Base-by-base conservation (phyloP, 306 rosid genomes). In the Cicer bijugum region DNA sequence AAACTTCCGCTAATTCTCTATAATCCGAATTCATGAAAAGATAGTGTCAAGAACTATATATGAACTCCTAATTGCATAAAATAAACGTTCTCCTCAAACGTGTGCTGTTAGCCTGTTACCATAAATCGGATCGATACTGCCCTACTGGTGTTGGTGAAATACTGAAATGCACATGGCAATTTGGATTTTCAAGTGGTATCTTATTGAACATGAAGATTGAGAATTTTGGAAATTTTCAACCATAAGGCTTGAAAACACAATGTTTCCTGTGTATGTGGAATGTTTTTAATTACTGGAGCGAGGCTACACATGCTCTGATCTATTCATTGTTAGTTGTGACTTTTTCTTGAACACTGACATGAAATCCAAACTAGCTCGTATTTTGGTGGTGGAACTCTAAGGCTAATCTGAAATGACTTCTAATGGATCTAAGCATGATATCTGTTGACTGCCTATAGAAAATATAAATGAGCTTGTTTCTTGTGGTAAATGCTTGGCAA, bases 151-250 rank as follows among this genome's bases (percentile, higher is more conserved):
- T 53, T 60, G 16, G 57, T 79, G 51, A 71, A 75, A 60, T 52
- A 11, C 65, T 79, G 23, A 59, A 75, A 68, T 51, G 9, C 39
- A 6, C 45, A 16, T 20, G 20, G 17, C n/a, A 48, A 53, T 65
- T 8, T 70, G 76, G 60, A 42, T 83, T 58, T 78, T 73, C 78
- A 56, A 63, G 55, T 9, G 75, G 66, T 68, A 46, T 47, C n/a
- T 33, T 58, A 69, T 14, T 69, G 59, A 70, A 44, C 20, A n/a
- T 12, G 15, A n/a, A 51, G 70, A 28, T 37, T 47, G 33, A 44
- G 17, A 43, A 58, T 75, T 60, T 74, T 42, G 14, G 53, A 16
- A 35, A 7, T 20, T 68, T 62, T 66, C 9, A 28, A 48, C 67
- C 35, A 47, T 43, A 12, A 44, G 76, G 42, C 67, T 46, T 19